Base-by-base conservation (phyloP, 1,139 yeast species). In the Saccharomyces hybrid region DNA sequence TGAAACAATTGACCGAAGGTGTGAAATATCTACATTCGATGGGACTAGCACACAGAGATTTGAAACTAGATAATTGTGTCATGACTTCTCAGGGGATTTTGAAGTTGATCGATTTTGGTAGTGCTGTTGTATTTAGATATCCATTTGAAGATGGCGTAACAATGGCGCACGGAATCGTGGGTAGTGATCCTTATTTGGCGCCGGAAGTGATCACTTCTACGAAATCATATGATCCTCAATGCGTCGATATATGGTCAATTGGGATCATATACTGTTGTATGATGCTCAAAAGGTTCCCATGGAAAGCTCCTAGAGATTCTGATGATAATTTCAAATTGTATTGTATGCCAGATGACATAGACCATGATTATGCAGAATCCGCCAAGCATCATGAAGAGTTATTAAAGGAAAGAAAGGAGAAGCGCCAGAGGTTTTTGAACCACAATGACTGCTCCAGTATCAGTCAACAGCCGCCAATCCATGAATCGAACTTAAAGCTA, bases 101-200 rank as follows among this genome's bases (percentile, higher is more conserved):
- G 54, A 93, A 93, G 70, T 78, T 93, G 58, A 95, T 93, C 65
- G 99, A 93, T 71, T 93, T 93, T 72, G 99, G 99, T 14, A 86
- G 96, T 55, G 96, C 99, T 0, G 93, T 88, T 16, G 96, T 95
- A 24, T 93, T 90, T 76, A 84, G 83, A 67, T 93, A 91, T 69
- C 98, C 98, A 0, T 88, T 87, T 70, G 95, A 90, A 64, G 83
- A 81, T 52, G 81, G 80, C 52, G 78, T 88, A 52, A 89, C 89
- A 49, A 79, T 81, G 63, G 91, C 96, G 52, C 91, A 86, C 62
- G 99, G 99, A 5, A 86, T 93, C 60, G 97, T 93, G 54, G 99
- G 99, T 4, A 88, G 96, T 8, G 99, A 95, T 72, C 99, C 99
- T 3, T 93, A 93, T 68, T 78, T 93, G 66, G 98, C 99, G 0